Conservation (phyloP, 1,284 basidiomycete species). For the Leccinum fallax region DNA sequence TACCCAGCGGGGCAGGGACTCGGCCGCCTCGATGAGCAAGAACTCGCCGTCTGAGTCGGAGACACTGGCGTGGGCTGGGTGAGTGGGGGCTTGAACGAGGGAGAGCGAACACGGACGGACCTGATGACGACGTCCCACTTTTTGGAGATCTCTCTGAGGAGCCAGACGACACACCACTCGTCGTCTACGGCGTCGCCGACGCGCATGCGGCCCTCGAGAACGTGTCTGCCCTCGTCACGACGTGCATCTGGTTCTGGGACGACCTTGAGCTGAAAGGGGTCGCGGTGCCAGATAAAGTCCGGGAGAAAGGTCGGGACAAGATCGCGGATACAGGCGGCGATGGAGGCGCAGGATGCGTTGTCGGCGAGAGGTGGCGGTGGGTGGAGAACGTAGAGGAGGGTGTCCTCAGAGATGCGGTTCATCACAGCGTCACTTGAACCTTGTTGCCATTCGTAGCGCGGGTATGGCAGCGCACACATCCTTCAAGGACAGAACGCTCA, state of each 20-base stretch:
- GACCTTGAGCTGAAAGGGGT: conserved; percentile 82
- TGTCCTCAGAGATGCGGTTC: conserved; percentile 83
- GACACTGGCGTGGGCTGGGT: conserved; percentile 47
- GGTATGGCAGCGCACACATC: conserved; percentile 49
- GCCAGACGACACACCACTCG: conserved; percentile 94
- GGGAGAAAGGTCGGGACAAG: conserved; percentile 62
- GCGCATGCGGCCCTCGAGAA: conserved; percentile 78
- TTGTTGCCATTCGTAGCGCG: conserved; percentile 22
- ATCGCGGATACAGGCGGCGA: conserved; percentile 68
- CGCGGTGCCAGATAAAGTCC: conserved; percentile 86
- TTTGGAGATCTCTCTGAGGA: conserved; percentile 73
- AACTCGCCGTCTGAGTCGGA: conserved; percentile 96
- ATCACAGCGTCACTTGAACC: conserved; percentile 42
- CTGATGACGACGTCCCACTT: conserved; percentile 80
- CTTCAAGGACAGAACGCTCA: conserved; percentile 81
- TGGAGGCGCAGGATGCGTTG: conserved; percentile 62
- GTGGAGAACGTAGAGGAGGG: conserved; percentile 75
- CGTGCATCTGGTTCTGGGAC: conserved; percentile 46
- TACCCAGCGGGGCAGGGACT: conserved; percentile 88
- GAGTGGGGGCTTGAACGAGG: conserved; percentile 3
- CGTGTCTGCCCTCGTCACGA: conserved; percentile 42
- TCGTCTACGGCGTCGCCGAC: conserved; percentile 95
- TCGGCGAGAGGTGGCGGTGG: conserved; percentile 54
- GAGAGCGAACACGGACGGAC: conserved; percentile 39
- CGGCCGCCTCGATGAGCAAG: conserved; percentile 94